Conservation (phyloP, 352 stramenopile species). For the Pythium coloratum region DNA sequence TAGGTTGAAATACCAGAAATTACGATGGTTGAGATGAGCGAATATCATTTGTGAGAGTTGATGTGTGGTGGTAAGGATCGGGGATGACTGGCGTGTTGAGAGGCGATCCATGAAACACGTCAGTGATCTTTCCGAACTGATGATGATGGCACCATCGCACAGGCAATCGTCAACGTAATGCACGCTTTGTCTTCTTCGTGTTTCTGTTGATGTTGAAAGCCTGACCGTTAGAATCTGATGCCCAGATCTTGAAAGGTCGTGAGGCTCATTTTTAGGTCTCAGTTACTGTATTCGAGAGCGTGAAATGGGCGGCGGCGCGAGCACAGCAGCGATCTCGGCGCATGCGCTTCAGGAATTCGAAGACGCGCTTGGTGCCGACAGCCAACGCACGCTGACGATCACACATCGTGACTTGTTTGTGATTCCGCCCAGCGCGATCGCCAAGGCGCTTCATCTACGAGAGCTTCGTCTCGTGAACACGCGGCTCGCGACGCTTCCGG, state of each 20-base stretch:
- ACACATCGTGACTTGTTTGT: slow-evolving; percentile 36
- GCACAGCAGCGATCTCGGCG: slow-evolving; percentile 28
- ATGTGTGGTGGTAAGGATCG: not conserved
- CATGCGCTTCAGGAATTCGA: slow-evolving; percentile 43
- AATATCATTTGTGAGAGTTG: not conserved
- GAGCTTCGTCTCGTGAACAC: slow-evolving; percentile 42
- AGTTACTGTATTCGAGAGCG: not conserved
- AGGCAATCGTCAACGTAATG: too few species aligned
- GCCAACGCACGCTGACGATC: slow-evolving; percentile 31
- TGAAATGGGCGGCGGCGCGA: slow-evolving; percentile 18
- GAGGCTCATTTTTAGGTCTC: not conserved
- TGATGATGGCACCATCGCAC: too few species aligned
- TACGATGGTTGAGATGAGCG: too few species aligned
- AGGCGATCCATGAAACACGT: too few species aligned
- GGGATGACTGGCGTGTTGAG: too few species aligned
- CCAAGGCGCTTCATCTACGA: slow-evolving; percentile 40
- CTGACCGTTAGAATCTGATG: too few species aligned
- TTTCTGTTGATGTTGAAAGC: too few species aligned
- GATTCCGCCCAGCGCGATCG: slow-evolving; percentile 44
- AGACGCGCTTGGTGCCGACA: slow-evolving; percentile 28
- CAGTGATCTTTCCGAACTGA: too few species aligned
- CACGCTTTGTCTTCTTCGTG: too few species aligned
- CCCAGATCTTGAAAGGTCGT: too few species aligned
- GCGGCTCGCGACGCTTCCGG: slow-evolving; percentile 35
- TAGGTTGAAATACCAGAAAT: too few species aligned